These are phyloP conservation scores for Chaetomiaceae sp. DNA, from an alignment of 2,329 filamentous ascomycete species.

Conservation along the genomic window DNA sequence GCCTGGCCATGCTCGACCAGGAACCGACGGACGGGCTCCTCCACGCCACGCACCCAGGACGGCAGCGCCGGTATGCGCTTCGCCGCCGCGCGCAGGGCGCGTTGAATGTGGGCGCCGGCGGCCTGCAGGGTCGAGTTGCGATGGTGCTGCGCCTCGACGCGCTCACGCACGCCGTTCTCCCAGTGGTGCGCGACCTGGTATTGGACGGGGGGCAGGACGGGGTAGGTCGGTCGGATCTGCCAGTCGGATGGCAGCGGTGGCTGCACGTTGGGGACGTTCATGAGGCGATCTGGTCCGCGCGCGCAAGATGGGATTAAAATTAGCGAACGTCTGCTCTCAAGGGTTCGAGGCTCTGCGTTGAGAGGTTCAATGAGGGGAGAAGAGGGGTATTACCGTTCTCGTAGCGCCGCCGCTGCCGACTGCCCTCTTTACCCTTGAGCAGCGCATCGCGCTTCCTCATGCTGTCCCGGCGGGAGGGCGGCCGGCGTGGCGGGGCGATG, in stretches of 20 bases:
- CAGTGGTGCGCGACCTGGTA: conserved; percentile 86
- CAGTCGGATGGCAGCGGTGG: conserved; percentile 79
- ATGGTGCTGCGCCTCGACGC: conserved; percentile 40
- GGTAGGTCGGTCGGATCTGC: conserved; percentile 75
- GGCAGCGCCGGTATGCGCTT: conserved; percentile 77
- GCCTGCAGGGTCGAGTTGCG: conserved; percentile 27
- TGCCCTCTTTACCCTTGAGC: conserved; percentile 86
- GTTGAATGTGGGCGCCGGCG: conserved; percentile 58
- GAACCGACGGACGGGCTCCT: conserved; percentile 76
- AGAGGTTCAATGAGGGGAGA: neutral
- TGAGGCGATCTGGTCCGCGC: conserved; percentile 61
- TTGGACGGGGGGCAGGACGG: conserved; percentile 63
- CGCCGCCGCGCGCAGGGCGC: conserved; percentile 70
- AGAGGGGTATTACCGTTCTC: conserved; percentile 68
- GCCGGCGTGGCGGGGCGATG: conserved; percentile 36
- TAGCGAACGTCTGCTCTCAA: neutral
- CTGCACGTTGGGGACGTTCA: conserved; percentile 79
- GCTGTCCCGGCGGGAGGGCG: conserved; percentile 47
- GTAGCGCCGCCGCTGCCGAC: conserved; percentile 78
- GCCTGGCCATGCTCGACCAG: conserved; percentile 45
- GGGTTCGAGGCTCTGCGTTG: no score
- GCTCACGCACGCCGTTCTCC: conserved; percentile 55
- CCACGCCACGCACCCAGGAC: conserved; percentile 73
- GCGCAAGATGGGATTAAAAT: neutral
- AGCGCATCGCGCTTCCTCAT: conserved; percentile 62